phyloP scores from a whole-genome alignment of 768 basidiomycete species.

The Psilocybe azurescens region DNA sequence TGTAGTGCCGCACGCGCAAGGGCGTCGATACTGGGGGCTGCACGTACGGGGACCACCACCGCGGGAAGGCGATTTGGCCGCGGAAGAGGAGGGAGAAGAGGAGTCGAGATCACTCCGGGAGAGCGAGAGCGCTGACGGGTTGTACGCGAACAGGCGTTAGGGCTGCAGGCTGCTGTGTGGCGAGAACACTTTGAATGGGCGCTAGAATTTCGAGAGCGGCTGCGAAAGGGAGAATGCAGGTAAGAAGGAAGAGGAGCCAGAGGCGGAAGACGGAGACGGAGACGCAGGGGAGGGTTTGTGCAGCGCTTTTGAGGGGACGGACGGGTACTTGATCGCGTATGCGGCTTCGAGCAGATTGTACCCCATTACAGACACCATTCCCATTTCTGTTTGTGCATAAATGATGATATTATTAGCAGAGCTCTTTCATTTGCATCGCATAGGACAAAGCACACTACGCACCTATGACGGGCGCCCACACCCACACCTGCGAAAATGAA shows the following conservation, averaged over 20 bases:
- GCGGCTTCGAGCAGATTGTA: slow-evolving; percentile 47
- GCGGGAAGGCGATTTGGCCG: not conserved
- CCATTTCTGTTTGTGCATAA: slow-evolving; percentile 37
- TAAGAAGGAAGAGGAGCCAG: slow-evolving; percentile 32
- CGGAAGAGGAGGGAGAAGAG: too few relatives aligned
- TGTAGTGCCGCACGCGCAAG: slow-evolving; percentile 33
- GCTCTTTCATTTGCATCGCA: not conserved
- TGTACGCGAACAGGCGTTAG: slow-evolving; percentile 48
- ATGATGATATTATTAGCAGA: not conserved
- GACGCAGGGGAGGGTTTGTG: slow-evolving; percentile 28
- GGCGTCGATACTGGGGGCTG: slow-evolving; percentile 42
- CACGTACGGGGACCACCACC: slow-evolving; percentile 27
- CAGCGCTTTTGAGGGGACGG: slow-evolving; percentile 36
- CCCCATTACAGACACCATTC: slow-evolving; percentile 30
- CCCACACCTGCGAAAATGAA: slow-evolving; percentile 39
- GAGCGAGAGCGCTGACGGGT: not conserved
- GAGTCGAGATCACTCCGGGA: not conserved
- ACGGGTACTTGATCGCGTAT: slow-evolving; percentile 50
- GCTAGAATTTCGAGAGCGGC: slow-evolving; percentile 18
- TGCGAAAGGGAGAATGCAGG: slow-evolving; percentile 35
- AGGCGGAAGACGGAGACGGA: too few relatives aligned
- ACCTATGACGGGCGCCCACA: slow-evolving; percentile 47
- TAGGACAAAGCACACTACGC: slow-evolving; percentile 11
- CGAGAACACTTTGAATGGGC: slow-evolving; percentile 43
- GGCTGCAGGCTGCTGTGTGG: slow-evolving; percentile 47